A percentile compares a stretch with the other conserved stretches of the same genome.
phyloP scores from a whole-genome alignment of 306 rosid genomes.

The Rosa multiflora region DNA sequence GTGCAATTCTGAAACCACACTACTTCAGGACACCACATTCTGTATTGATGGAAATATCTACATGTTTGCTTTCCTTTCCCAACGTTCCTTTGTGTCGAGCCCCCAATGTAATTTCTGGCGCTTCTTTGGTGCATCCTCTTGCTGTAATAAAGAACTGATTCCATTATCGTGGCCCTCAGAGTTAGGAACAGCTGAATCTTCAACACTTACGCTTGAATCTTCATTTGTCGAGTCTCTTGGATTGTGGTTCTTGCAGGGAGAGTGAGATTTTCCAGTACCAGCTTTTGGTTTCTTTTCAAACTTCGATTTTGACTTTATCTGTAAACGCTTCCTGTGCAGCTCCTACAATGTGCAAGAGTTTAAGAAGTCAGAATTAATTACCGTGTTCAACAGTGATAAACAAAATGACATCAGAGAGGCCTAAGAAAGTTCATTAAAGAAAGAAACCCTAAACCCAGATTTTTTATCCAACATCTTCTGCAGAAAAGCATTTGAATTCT shows the following conservation, averaged over 20 bases:
- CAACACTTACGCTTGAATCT: conserved; percentile 29
- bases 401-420: neutral
- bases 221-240: conserved; percentile 22
- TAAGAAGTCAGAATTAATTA: neutral
- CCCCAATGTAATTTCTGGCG: conserved; percentile 76
- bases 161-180: conserved; percentile 24
- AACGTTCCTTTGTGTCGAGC: conserved; percentile 81
- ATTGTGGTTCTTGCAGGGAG: conserved; percentile 11
- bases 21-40: neutral
- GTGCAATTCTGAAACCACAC: conserved; percentile 14
- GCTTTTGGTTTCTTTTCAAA: conserved; percentile 46
- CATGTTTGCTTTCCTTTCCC: conserved; percentile 93
- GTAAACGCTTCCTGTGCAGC: conserved; percentile 67
- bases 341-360: conserved; percentile 40
- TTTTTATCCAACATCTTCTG: neutral
- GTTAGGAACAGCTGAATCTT: conserved; percentile 23
- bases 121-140: conserved; percentile 43
- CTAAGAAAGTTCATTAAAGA: neutral
- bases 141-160: conserved; percentile 22
- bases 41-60: conserved; percentile 33
- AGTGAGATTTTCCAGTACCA: conserved; percentile 29
- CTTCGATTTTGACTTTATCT: conserved; percentile 64
- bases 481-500: neutral
- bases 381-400: neutral
- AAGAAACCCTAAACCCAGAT: neutral